phyloP scores from a whole-genome alignment of 139 green algal species.

The Pedinophyceae sp. region DNA sequence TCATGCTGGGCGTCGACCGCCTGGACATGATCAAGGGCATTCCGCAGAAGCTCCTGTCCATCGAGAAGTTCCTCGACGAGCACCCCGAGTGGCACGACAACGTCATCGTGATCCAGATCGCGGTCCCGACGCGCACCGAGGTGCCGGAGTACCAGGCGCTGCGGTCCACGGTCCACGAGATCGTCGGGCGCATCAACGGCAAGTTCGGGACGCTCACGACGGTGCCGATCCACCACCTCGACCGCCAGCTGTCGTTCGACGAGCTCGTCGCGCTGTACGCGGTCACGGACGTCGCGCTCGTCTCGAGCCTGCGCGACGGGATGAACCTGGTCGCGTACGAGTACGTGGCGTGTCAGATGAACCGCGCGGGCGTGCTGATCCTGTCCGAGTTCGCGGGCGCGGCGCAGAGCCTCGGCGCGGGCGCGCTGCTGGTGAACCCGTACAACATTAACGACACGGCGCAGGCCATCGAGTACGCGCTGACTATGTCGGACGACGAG shows the following conservation, averaged over 20 bases:
- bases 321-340: slow-evolving; percentile 93
- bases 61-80: slow-evolving; percentile 98
- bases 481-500: slow-evolving; percentile 70
- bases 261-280: slow-evolving; percentile 94
- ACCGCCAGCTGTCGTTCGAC: slow-evolving; percentile 75
- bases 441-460: slow-evolving; percentile 95
- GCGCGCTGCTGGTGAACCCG: slow-evolving; percentile 93
- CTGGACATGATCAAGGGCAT: slow-evolving; percentile 99
- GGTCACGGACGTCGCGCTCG: slow-evolving; percentile 63
- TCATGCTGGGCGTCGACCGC: slow-evolving; percentile 97
- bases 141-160: slow-evolving; percentile 93
- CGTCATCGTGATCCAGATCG: slow-evolving; percentile 73
- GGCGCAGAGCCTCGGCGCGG: slow-evolving; percentile 50
- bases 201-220: slow-evolving; percentile 88
- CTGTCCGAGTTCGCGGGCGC: slow-evolving; percentile 95
- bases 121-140: slow-evolving; percentile 83
- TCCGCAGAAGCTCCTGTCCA: slow-evolving; percentile 96
- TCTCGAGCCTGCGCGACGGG: slow-evolving; percentile 70
- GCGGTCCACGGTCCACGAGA: slow-evolving; percentile 89
- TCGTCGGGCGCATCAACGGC: slow-evolving; percentile 98
- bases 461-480: slow-evolving; percentile 64
- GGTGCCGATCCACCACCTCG: slow-evolving; percentile 95
- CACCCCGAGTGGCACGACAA: slow-evolving; percentile 87
- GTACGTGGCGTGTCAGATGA: slow-evolving; percentile 72
- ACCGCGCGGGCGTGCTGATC: slow-evolving; percentile 85